Base-by-base conservation (phyloP, 2,329 filamentous ascomycete genomes). In the Diaporthe batatas region DNA sequence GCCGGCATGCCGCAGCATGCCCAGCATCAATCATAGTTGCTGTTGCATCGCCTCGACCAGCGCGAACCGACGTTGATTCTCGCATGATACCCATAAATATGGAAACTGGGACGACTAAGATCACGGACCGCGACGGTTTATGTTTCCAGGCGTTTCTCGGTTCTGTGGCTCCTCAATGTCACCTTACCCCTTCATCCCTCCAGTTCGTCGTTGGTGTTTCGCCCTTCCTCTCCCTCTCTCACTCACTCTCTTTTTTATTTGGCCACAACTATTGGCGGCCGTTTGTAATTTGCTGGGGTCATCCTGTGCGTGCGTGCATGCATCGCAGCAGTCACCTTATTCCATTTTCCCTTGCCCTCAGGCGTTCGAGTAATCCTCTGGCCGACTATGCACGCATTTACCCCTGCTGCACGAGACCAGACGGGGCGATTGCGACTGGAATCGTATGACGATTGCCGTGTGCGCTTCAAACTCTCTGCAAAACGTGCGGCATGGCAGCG, bases 1-100 rank as follows among this genome's bases (percentile, higher is more conserved):
- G 88, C 89, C 76, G 91, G 93, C 78, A 94, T 96, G 89, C 92
- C 93, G 72, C 93, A 94, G 79, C 94, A 94, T 84, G 92, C 93
- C 79, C 92, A 93, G 77, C 93, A 95, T 82, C 92, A 94, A 84
- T 91, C 92, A 83, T 94, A 86, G 86, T 42, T 32, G 29, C 32
- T 55, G 55, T 25, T 58, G 54, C 47, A 62, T 51, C 55, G 47
- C 23, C 32, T 53, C 64, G 68, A 69, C 76, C 76, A 73, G 77
- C 54, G 25, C 36, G 68, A 34, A 58, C 21, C 68, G 53, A 57
- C n/a, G 53, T 75, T 76, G 76, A 77, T 78, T 79, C 80, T 80
- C 80, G 82, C 82, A 83, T 83, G 85, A 90, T 90, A 89, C 88
- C 88, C 87, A 85, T 86, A 85, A 85, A 86, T 86, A 88, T 87